Percentiles rank a stretch among this genome's conserved stretches.
Evolutionary conservation across 2,329 filamentous ascomycete species (phyloP).

Genomic region (Penicillium aurantiogriseum): DNA sequence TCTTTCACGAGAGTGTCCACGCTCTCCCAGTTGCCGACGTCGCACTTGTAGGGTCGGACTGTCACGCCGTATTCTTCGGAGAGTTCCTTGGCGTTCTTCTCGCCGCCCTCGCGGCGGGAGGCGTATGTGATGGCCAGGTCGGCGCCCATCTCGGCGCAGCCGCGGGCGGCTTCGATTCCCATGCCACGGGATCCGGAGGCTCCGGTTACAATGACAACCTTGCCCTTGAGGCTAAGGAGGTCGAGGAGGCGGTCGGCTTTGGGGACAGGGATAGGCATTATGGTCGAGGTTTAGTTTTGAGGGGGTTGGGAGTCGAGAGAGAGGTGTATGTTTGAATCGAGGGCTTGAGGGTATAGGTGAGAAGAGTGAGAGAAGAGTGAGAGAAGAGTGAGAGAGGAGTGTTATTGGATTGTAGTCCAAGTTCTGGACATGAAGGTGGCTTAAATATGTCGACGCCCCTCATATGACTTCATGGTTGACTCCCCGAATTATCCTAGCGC

Average conservation of each 20-base stretch:
- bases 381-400: too few species aligned
- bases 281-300: conserved; percentile 10
- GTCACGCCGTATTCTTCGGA: conserved; percentile 61
- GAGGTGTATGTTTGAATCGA: not conserved
- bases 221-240: conserved; percentile 50
- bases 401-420: not conserved
- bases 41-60: conserved; percentile 66
- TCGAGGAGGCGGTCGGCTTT: conserved; percentile 37
- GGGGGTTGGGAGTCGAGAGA: not conserved
- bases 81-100: conserved; percentile 66
- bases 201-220: conserved; percentile 49
- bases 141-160: conserved; percentile 64
- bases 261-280: conserved; percentile 43
- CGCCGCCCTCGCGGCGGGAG: conserved; percentile 59
- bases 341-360: not conserved
- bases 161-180: conserved; percentile 65
- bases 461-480: conserved; percentile 19
- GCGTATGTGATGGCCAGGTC: conserved; percentile 67
- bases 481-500: not conserved
- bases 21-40: conserved; percentile 57
- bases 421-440: not conserved
- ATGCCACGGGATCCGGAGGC: conserved; percentile 63
- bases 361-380: not conserved
- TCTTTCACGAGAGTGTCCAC: conserved; percentile 58
- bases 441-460: not conserved